Evolutionary conservation across 768 basidiomycete genomes (phyloP), one percentile per base, ranked within the genome.

Genomic region (Tulasnella sp.): DNA sequence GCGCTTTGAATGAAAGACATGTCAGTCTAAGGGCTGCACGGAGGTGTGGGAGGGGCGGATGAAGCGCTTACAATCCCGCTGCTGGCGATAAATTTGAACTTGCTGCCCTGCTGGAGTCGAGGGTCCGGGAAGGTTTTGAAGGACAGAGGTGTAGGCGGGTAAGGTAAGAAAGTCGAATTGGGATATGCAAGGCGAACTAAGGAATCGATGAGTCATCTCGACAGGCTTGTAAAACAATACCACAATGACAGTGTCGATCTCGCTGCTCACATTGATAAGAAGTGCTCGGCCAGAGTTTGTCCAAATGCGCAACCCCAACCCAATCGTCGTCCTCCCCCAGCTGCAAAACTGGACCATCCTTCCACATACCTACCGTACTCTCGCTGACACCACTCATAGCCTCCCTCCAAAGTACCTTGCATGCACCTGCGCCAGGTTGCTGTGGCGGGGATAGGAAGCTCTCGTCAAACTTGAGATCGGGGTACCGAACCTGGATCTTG

Each of bases 71-170:
- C 66, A 48, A 81, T 72, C 66, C 86, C 88, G 3, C 81, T 83
- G 0, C 83, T 75, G 17, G 78, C 79, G 21, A 87, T 67, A 68
- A 88, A 90, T 50, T 81, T 80, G 73, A 85, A 86, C 66, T 78
- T 78, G 1, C 68, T 67, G 5, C 65, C 64, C 30, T 70, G 68
- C 7, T 75, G 66, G 21, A 85, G 73, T 9, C 78, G 74, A 7
- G 83, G 76, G 67, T 89, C 87, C 2, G 87, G 85, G 70, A 84
- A 85, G 7, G 87, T 90, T 60, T 73, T 79, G 73, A 90, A 88
- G 21, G 69, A 68, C 48, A 85, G 76, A 5, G 82, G 79, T 4
- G 65, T 64, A 12, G 64, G 53, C 15, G 80, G 79, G 67, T 77
- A 78, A n/a, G 76, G 75, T 31, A 82, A 73, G 59, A 74, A 49